Evolutionary conservation across 2,329 filamentous ascomycete genomes (phyloP), one percentile per base, ranked within the genome.

Genomic region (Alternaria sp.): DNA sequence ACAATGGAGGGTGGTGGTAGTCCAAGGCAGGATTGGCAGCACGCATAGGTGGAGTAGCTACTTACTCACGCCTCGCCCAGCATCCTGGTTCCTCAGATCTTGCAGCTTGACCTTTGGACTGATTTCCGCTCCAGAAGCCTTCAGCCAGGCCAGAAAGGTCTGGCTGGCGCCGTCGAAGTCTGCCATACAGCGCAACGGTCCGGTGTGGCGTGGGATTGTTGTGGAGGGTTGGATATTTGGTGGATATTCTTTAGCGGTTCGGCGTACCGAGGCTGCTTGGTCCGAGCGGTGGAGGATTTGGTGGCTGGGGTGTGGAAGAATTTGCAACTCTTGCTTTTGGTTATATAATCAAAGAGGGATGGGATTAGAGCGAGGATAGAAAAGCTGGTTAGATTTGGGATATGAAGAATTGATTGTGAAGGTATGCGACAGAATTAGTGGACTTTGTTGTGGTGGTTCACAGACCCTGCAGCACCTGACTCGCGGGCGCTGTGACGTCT

Each of bases 61-160:
- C 86, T 77, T 85, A 90, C 89, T 84, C 71, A 91, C 85, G 70
- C 88, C 89, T 81, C 89, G 82, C 61, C 89, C 89, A 72, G 86
- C 85, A 74, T 84, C 83, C 66, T 80, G 79, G 56, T 80, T 77
- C 73, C 88, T 83, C 60, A 90, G 76, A 79, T 91, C 88, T 53
- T 82, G 82, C 26, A 91, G 75, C 64, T 81, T 75, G 65, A 91
- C 86, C 69, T 89, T 89, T 36, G 83, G 77, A 68, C 82, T 90
- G 66, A 90, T 81, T 32, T 80, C 82, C 52, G 87, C 85, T 44
- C 86, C 85, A 28, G 81, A 80, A 46, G 81, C 80, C 46, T 79
- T 76, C 40, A 91, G 83, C 88, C 89, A 91, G 59, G 80, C 70
- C 64, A 88, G 69, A 71, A 91, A 91, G 10, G 76, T 77, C 61